These are phyloP conservation scores for Arbutus unedo DNA, from an alignment of 148 eudicot species.

Conservation along the genomic window DNA sequence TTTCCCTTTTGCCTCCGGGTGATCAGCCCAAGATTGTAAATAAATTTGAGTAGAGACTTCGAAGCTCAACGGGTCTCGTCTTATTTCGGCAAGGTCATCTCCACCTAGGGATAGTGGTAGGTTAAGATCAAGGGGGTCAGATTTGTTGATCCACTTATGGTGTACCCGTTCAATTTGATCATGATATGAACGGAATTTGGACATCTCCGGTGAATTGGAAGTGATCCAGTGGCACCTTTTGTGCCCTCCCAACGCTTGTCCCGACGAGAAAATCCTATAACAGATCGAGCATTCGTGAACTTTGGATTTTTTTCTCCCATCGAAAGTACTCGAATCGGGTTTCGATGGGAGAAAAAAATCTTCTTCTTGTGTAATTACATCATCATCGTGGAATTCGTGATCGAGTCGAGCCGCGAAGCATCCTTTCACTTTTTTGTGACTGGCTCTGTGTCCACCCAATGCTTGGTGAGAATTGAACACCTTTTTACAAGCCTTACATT, in stretches of 20 bases:
- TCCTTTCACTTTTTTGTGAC: constrained; percentile 60
- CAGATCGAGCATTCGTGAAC: constrained; percentile 88
- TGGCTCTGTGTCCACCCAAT: constrained; percentile 55
- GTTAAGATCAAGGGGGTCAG: constrained; percentile 59
- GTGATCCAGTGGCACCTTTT: constrained; percentile 96
- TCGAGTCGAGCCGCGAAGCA: constrained; percentile 49
- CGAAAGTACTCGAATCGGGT: constrained; percentile 24
- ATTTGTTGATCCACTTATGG: constrained; percentile 21
- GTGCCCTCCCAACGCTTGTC: constrained; percentile 92
- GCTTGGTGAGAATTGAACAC: constrained; percentile 62
- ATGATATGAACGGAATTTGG: constrained; percentile 32
- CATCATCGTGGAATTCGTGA: constrained; percentile 22
- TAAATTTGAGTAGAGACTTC: constrained; percentile 60
- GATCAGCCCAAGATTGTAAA: constrained; percentile 45
- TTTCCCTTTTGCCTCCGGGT: constrained; percentile 11
- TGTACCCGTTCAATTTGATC: background rate
- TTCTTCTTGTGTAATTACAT: constrained; percentile 27
- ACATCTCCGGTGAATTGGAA: constrained; percentile 49
- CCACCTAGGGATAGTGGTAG: constrained; percentile 35
- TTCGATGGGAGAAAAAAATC: constrained; percentile 34
- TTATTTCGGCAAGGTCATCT: constrained; percentile 29
- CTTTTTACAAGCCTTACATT: constrained; percentile 59
- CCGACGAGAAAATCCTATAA: constrained; percentile 64
- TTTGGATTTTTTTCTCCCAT: constrained; percentile 45
- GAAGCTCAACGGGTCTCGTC: constrained; percentile 45